These are phyloP conservation scores for Fraxinus latifolia DNA, from an alignment of 305 asterid genomes.

Conservation along the genomic window DNA sequence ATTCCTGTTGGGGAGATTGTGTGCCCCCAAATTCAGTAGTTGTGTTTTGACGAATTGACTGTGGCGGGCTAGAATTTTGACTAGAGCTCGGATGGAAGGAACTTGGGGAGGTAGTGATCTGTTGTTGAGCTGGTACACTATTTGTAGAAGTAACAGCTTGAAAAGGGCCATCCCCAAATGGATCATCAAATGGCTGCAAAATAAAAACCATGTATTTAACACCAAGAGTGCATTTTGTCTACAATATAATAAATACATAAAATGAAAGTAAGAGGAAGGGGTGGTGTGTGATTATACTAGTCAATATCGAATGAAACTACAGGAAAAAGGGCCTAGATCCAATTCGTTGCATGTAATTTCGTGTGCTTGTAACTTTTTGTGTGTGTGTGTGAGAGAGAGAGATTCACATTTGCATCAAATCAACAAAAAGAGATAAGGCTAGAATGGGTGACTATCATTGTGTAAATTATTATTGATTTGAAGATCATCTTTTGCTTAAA, in stretches of 20 bases:
- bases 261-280: not conserved
- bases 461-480: not conserved
- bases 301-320: not conserved
- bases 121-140: constrained; percentile 39
- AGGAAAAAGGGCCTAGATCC: not conserved
- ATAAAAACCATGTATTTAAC: constrained; percentile 11
- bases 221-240: not conserved
- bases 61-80: constrained; percentile 40
- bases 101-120: constrained; percentile 30
- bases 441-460: not conserved
- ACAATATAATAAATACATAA: not conserved
- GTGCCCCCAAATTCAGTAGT: constrained; percentile 43
- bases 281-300: not conserved
- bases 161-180: constrained; percentile 95
- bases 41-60: constrained; percentile 37
- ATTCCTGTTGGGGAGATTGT: constrained; percentile 49
- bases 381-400: not conserved
- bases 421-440: not conserved
- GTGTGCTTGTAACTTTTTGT: not conserved
- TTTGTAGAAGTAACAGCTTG: constrained; percentile 57
- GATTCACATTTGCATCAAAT: not conserved
- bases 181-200: constrained; percentile 83
- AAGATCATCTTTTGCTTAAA: not conserved
- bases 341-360: not conserved
- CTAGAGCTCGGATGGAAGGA: constrained; percentile 40